A percentile compares a stretch with the other conserved stretches of the same genome.
phyloP scores from a whole-genome alignment of 2,329 filamentous ascomycete species.

The Mollisiaceae sp. region DNA sequence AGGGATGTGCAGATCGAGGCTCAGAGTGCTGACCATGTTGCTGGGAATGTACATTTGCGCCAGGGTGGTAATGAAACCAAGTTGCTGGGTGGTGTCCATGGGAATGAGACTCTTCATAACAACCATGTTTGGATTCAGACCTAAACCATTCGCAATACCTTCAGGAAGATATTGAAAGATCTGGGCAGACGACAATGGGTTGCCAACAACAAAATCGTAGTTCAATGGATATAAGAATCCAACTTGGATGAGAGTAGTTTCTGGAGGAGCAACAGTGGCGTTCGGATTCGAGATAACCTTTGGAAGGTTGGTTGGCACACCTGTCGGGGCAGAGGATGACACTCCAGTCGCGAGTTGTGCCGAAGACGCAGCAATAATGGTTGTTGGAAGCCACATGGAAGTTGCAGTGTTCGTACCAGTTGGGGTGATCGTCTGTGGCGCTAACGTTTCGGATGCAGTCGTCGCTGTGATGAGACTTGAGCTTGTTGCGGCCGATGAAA shows the following conservation, averaged over 20 bases:
- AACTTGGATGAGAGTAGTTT: slow-evolving; percentile 77
- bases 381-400: slow-evolving; percentile 36
- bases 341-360: slow-evolving; percentile 25
- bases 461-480: slow-evolving; percentile 10
- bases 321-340: slow-evolving; percentile 33
- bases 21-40: slow-evolving; percentile 69
- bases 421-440: slow-evolving; percentile 30
- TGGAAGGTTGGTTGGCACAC: slow-evolving; percentile 35
- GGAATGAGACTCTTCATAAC: slow-evolving; percentile 75
- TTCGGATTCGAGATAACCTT: slow-evolving; percentile 40
- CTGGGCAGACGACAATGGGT: slow-evolving; percentile 76
- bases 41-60: slow-evolving; percentile 78
- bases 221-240: slow-evolving; percentile 83
- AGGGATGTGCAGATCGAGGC: slow-evolving; percentile 72
- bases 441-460: slow-evolving; percentile 19
- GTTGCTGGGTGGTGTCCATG: slow-evolving; percentile 69
- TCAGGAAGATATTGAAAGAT: slow-evolving; percentile 80
- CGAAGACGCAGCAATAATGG: slow-evolving; percentile 37
- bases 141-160: slow-evolving; percentile 61
- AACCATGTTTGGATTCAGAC: slow-evolving; percentile 53
- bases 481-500: slow-evolving; percentile 8
- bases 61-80: slow-evolving; percentile 82
- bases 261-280: slow-evolving; percentile 47
- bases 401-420: slow-evolving; percentile 37
- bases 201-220: slow-evolving; percentile 79